Percentiles rank a stretch among this genome's conserved stretches.
Evolutionary conservation across 2,329 filamentous ascomycete genomes (phyloP).

Genomic region (Pseudonectria buxi): DNA sequence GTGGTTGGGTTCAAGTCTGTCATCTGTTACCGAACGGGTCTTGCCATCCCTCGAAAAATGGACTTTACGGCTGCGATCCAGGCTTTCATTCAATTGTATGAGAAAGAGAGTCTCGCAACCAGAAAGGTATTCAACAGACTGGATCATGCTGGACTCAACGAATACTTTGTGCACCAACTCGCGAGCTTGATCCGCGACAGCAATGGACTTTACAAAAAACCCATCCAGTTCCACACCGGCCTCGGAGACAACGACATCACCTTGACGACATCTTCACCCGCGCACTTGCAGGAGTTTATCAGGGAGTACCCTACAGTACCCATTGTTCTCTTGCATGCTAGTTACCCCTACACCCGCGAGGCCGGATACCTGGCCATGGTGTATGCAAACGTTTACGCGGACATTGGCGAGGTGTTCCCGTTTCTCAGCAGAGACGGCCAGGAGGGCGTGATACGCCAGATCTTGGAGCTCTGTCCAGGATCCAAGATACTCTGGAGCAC

Average conservation of each 20-base stretch:
- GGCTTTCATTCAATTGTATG: constrained; percentile 33
- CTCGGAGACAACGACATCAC: constrained; percentile 74
- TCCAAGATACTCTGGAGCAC: constrained; percentile 76
- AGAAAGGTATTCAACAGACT: constrained; percentile 43
- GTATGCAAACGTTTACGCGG: constrained; percentile 74
- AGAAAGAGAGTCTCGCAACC: constrained; percentile 5
- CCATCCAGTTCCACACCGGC: constrained; percentile 78
- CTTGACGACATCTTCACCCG: constrained; percentile 63
- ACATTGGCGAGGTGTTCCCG: constrained; percentile 78
- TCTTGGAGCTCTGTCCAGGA: constrained; percentile 67
- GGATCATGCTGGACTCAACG: constrained; percentile 59
- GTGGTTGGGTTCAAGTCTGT: constrained; percentile 79
- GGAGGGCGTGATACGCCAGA: constrained; percentile 61
- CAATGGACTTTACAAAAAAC: constrained; percentile 49
- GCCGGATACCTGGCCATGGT: constrained; percentile 70
- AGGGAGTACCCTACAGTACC: constrained; percentile 61
- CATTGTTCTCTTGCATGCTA: constrained; percentile 71
- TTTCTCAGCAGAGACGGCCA: constrained; percentile 72
- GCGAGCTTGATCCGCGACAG: constrained; percentile 50
- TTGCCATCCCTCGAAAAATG: constrained; percentile 47
- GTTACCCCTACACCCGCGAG: constrained; percentile 75
- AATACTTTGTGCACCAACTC: constrained; percentile 59
- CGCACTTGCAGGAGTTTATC: constrained; percentile 68
- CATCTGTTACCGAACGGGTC: constrained; percentile 72
- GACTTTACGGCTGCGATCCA: constrained; percentile 35